Base-by-base conservation (phyloP, 2,329 filamentous ascomycete genomes). In the Monilinia fructigena region DNA sequence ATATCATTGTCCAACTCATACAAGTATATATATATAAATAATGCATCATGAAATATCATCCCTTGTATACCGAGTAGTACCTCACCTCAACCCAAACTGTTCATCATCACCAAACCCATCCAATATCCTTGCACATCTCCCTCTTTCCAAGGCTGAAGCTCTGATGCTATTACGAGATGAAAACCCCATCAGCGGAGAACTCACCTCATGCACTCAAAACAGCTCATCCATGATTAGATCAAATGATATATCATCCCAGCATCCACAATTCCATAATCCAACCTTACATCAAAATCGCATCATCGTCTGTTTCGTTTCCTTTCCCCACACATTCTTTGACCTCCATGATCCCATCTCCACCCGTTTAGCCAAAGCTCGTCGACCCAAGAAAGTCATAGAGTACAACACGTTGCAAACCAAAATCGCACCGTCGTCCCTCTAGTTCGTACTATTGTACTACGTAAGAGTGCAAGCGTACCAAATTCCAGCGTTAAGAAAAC, bases 321-420 rank as follows among this genome's bases (percentile, higher is more conserved):
- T 31, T 47, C 58, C 58, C 58, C 58, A 61, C 58, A 61, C 45
- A 40, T 40, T 52, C 45, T 38, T 50, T 38, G 31, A 61, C 58
- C 11, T 50, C 52, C 42, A 48, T 23, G 16, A 26, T 28, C 10
- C 26, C 16, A 28, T 20, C 28, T 53, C 26, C 26, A 53, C 16
- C 16, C 26, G 28, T 8, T 8, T 10, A 31, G 14, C 23, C 50
- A 31, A 31, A 53, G 26, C 20, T 20, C 28, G 10, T 4, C 8
- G 1, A 31, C 52, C 28, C 28, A 20, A 31, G 52, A 11, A 20
- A 31, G 7, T 20, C 52, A 10, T 35, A 14, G 16, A 20, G 7
- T 7, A 8, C 16, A 14, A 20, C 40, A 59, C 56, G 26, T 59
- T 59, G 56, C 56, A 59, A 35, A 6, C 55, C 55, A n/a, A 35